Conservation (phyloP, 2,329 filamentous ascomycete species). For the Penicillium digitatum region DNA sequence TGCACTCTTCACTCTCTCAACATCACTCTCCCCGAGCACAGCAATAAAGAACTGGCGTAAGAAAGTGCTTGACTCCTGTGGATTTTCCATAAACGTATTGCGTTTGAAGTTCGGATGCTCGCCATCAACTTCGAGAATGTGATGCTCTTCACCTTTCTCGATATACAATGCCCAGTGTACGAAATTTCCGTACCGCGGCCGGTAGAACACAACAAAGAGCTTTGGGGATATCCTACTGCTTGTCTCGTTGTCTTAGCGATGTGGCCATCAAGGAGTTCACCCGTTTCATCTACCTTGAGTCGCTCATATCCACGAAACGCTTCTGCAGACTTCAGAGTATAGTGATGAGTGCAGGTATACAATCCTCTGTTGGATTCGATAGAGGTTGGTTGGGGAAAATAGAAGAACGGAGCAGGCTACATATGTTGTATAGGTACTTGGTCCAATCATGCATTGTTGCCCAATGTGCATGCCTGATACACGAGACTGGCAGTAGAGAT, state of each 20-base stretch:
- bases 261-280: not conserved
- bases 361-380: not conserved
- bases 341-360: not conserved
- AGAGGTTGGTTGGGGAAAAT: too few relatives aligned
- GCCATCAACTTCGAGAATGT: not conserved
- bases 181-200: not conserved
- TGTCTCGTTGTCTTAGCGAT: not conserved
- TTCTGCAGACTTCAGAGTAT: not conserved
- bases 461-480: not conserved
- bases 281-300: not conserved
- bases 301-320: not conserved
- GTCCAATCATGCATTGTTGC: not conserved
- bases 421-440: too few relatives aligned
- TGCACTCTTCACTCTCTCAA: not conserved
- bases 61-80: not conserved
- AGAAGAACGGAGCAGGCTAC: not conserved
- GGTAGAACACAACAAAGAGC: conserved; percentile 1
- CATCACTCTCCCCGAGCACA: not conserved
- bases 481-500: not conserved
- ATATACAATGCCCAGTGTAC: not conserved
- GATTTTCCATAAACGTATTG: not conserved
- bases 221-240: not conserved
- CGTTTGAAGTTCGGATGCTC: not conserved
- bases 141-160: not conserved
- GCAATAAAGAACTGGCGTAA: not conserved